Evolutionary conservation across 2,329 filamentous ascomycete species (phyloP), one percentile per base, ranked within the genome.

Genomic region (Ophiostoma perfectum): DNA sequence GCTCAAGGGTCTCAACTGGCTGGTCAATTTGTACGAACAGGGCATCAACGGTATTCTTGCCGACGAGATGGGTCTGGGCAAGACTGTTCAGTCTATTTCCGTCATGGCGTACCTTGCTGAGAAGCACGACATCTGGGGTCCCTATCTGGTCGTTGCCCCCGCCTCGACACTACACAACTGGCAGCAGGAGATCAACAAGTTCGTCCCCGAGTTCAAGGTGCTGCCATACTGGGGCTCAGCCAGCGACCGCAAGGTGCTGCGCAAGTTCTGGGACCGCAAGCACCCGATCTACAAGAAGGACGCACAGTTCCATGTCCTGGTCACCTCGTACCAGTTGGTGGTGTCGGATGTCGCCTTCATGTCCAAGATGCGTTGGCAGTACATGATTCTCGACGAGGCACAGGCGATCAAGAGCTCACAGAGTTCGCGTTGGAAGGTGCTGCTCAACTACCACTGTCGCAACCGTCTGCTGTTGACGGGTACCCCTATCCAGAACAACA

Each of bases 301-400:
- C 69, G 93, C 93, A 0, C 89, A 93, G 14, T 98, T 99, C 81
- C 95, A 99, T 76, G 93, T 99, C 66, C 87, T 97, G 66, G 89
- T 99, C 64, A 99, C 95, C 0, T 98, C 94, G 0, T 99, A 99
- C 78, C 95, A 99, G 78, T 84, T 99, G 49, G 95, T 99, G 39
- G 95, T 99, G 27, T 91, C 93, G 39, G 95, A 99, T 77, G 92
- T 96, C 1, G 89, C 93, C 70, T 99, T 99, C 78, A 98, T 99
- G 81, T 94, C 97, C 80, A 98, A 98, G 83, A 95, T 99, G 84
- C 91, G 91, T 74, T 99, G 95, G 95, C 95, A 98, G 80, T 98
- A 99, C 82, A 99, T 99, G 95, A 97, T 99, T 78, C 86, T 99
- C 55, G 95, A 99, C 74, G 95, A 99, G 79, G 95, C 95, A 1